Evolutionary conservation across 2,329 filamentous ascomycete species (phyloP).

Genomic region (Daldinia sp.): DNA sequence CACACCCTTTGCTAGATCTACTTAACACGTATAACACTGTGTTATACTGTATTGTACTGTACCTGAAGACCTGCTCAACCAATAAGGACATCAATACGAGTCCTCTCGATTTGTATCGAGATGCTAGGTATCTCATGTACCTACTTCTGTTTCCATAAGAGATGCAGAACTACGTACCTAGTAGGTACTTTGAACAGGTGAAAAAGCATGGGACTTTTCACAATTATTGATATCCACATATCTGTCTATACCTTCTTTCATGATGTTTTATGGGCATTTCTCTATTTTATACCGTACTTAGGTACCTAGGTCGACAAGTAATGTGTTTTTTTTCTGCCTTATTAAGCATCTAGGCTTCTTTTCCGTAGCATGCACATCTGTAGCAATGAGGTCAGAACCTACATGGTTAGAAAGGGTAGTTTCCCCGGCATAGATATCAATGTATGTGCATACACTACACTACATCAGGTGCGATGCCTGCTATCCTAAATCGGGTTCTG

Average conservation of each 20-base stretch:
- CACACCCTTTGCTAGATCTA: constrained; percentile 28
- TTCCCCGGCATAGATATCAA: constrained; percentile 1
- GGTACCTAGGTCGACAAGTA: not conserved
- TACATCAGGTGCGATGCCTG: not conserved
- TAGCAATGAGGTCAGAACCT: too few species aligned
- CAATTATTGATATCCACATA: too few species aligned
- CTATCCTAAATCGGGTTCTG: constrained; percentile 18
- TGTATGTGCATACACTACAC: too few species aligned
- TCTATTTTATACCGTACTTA: too few species aligned
- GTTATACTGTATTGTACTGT: not conserved
- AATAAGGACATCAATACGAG: not conserved
- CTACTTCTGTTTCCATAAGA: too few species aligned
- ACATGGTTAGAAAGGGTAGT: not conserved
- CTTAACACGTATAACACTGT: not conserved
- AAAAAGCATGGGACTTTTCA: too few species aligned
- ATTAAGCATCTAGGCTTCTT: too few species aligned
- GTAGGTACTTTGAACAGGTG: too few species aligned
- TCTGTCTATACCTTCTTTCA: not conserved
- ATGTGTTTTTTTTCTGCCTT: too few species aligned
- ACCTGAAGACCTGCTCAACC: not conserved
- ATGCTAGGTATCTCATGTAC: too few species aligned
- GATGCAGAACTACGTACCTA: not conserved
- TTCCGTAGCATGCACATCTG: too few species aligned
- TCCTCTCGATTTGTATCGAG: not conserved
- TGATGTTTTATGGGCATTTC: not conserved